Percentiles rank a stretch among this genome's conserved stretches.
These are phyloP conservation scores for Exserohilum rostratum DNA, from an alignment of 2,329 filamentous ascomycete genomes.

Conservation along the genomic window DNA sequence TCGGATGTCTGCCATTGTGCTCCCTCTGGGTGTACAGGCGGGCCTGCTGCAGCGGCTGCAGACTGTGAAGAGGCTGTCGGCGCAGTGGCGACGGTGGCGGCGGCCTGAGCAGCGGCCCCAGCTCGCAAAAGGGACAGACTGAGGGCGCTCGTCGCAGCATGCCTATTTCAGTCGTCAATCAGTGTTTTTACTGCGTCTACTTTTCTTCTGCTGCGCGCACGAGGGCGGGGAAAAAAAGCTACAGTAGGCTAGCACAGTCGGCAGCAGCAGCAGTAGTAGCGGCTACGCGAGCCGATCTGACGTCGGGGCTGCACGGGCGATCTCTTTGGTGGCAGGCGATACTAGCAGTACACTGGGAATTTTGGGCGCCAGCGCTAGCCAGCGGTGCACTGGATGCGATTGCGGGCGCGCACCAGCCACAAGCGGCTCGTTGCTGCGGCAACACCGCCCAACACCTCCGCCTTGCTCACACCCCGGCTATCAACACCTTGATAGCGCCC, in stretches of 20 bases:
- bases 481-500: slow-evolving; percentile 32
- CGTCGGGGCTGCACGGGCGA: slow-evolving; percentile 14
- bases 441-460: slow-evolving; percentile 19
- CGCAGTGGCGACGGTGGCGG: not conserved
- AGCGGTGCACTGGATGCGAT: not conserved
- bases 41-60: slow-evolving; percentile 22
- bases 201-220: not conserved
- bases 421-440: slow-evolving; percentile 25
- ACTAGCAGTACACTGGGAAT: not conserved
- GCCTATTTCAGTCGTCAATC: not conserved
- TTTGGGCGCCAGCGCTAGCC: not conserved
- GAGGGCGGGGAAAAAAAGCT: not conserved
- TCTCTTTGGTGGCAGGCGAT: not conserved
- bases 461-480: slow-evolving; percentile 27
- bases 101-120: slow-evolving; percentile 30
- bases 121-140: slow-evolving; percentile 54
- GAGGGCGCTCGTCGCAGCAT: slow-evolving; percentile 40
- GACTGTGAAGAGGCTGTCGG: not conserved
- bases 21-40: slow-evolving; percentile 45
- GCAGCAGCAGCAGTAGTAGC: not conserved
- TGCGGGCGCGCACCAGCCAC: slow-evolving; percentile 5
- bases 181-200: not conserved
- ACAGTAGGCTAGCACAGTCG: too few species aligned
- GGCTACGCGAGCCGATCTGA: slow-evolving; percentile 10
- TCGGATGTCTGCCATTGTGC: slow-evolving; percentile 7